A percentile compares a stretch with the other conserved stretches of the same genome.
Evolutionary conservation across 306 rosid genomes (phyloP).

Genomic region (Geum urbanum): DNA sequence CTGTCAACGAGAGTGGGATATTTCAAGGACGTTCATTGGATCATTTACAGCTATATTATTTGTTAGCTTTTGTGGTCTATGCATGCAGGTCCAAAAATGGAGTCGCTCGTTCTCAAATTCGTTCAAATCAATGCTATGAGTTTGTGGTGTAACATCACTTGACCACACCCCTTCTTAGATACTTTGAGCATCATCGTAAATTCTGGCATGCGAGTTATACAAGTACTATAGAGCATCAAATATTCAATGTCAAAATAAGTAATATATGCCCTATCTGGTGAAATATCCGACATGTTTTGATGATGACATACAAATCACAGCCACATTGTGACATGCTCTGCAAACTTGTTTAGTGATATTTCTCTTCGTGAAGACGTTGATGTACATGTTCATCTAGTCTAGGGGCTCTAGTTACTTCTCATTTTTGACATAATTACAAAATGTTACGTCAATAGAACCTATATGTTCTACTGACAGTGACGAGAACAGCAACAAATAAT

Average conservation of each 20-base stretch:
- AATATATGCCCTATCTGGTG: too few species aligned
- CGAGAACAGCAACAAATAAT: not conserved
- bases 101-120: not conserved
- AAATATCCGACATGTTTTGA: too few species aligned
- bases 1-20: not conserved
- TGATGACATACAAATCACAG: too few species aligned
- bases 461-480: too few species aligned
- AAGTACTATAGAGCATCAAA: not conserved
- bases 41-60: conserved; percentile 6
- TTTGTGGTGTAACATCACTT: not conserved
- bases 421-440: not conserved
- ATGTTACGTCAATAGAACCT: not conserved
- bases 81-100: not conserved
- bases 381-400: too few species aligned
- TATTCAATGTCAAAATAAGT: not conserved
- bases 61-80: not conserved
- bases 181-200: not conserved
- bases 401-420: too few species aligned
- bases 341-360: not conserved
- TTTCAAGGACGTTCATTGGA: not conserved
- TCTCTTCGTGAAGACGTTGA: not conserved
- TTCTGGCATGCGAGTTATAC: not conserved
- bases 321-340: too few species aligned
- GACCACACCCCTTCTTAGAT: not conserved
- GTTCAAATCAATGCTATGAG: not conserved